These are phyloP conservation scores for Corymbia citriodora DNA, from an alignment of 441 rosid genomes.

Conservation along the genomic window DNA sequence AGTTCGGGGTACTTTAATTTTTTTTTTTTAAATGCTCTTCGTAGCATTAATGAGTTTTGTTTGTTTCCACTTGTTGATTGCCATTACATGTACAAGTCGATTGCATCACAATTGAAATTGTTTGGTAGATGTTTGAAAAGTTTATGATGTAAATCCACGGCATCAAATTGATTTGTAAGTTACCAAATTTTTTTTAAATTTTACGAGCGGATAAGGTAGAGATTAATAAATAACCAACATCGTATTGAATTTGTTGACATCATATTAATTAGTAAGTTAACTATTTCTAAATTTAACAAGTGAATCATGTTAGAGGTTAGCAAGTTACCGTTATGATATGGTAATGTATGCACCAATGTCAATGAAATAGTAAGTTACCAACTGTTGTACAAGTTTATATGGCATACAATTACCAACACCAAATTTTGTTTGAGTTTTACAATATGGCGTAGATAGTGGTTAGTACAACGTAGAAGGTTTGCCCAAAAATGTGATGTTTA, in stretches of 20 bases:
- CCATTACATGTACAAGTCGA: not conserved
- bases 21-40: accelerated
- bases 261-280: not conserved
- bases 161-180: not conserved
- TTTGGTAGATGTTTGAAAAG: not conserved
- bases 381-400: not conserved
- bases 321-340: not conserved
- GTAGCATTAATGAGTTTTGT: not conserved
- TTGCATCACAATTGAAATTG: too few relatives aligned
- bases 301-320: not conserved
- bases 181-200: not conserved
- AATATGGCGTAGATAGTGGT: not conserved
- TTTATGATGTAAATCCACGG: not conserved
- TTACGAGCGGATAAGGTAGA: not conserved
- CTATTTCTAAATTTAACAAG: not conserved
- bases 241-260: accelerated
- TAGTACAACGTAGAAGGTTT: not conserved
- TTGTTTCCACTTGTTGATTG: not conserved
- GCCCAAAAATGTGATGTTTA: not conserved
- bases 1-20: not conserved
- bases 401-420: not conserved
- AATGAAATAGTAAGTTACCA: not conserved
- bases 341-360: not conserved
- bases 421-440: too few relatives aligned
- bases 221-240: not conserved